phyloP scores from a whole-genome alignment of 2,329 filamentous ascomycete genomes.

The Arthroderma uncinatum region DNA sequence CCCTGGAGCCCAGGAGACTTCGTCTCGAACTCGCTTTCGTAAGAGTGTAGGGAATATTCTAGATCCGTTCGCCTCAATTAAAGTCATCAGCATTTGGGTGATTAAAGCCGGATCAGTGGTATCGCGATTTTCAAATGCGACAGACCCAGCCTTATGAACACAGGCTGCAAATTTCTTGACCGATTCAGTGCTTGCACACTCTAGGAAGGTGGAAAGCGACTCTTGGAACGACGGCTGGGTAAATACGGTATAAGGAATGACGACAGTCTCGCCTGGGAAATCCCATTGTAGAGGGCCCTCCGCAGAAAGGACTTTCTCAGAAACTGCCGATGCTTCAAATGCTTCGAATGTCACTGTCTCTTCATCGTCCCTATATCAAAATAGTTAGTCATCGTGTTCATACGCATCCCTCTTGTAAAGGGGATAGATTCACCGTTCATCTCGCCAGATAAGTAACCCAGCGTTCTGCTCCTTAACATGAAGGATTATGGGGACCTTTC shows the following conservation, averaged over 20 bases:
- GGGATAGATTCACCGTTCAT: neutral
- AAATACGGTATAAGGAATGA: conserved; percentile 35
- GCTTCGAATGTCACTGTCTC: conserved; percentile 43
- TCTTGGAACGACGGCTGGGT: conserved; percentile 36
- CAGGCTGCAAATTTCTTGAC: conserved; percentile 44
- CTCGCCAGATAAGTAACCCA: conserved; percentile 33
- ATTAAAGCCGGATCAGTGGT: conserved; percentile 48
- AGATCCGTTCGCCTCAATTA: conserved; percentile 46
- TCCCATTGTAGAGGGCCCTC: conserved; percentile 45
- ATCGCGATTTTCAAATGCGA: conserved; percentile 46
- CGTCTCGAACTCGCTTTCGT: conserved; percentile 51
- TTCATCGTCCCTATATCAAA: conserved; percentile 12
- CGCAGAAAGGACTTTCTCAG: conserved; percentile 42
- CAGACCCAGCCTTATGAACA: conserved; percentile 41
- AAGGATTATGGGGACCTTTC: conserved; percentile 31
- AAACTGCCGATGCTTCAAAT: conserved; percentile 49
- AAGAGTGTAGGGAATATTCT: conserved; percentile 30
- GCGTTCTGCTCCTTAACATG: conserved; percentile 42
- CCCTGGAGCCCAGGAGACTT: conserved; percentile 42
- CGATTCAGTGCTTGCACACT: conserved; percentile 44
- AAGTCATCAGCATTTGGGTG: conserved; percentile 47
- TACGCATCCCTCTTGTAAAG: neutral
- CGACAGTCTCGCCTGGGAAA: conserved; percentile 48
- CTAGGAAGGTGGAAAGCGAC: conserved; percentile 42
- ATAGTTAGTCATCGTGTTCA: neutral